phyloP scores from a whole-genome alignment of 2,329 filamentous ascomycete species.

The Fusarium tupiense region DNA sequence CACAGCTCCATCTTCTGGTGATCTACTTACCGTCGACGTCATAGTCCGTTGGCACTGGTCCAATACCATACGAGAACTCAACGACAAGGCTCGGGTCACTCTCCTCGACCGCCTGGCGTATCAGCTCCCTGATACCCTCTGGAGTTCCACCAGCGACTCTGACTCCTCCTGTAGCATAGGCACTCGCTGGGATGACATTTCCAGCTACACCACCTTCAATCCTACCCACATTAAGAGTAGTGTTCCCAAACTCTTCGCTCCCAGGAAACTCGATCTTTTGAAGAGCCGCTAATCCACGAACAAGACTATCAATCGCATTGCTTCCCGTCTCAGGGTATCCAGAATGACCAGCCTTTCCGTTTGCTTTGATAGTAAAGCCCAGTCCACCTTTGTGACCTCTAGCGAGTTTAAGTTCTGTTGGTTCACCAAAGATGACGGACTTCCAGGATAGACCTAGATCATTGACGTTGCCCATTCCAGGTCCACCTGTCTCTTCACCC shows the following conservation, averaged over 20 bases:
- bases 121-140: background rate
- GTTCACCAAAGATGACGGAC: conserved; percentile 3
- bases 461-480: background rate
- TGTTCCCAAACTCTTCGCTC: background rate
- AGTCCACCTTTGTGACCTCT: conserved; percentile 1
- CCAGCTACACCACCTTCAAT: conserved; percentile 1
- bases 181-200: conserved; percentile 1
- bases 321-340: conserved; percentile 2
- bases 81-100: background rate
- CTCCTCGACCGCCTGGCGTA: background rate
- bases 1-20: accelerated
- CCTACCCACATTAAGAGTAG: background rate
- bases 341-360: conserved; percentile 2
- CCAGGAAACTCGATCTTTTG: background rate
- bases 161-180: background rate
- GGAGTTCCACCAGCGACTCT: conserved; percentile 2
- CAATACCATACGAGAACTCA: background rate
- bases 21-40: background rate
- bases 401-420: conserved; percentile 5
- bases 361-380: background rate
- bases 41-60: background rate
- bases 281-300: background rate
- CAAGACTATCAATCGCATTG: conserved; percentile 10
- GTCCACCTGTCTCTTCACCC: background rate
- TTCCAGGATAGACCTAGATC: background rate